Conservation (phyloP, 2,329 filamentous ascomycete species). For the Escovopsis weberi region DNA sequence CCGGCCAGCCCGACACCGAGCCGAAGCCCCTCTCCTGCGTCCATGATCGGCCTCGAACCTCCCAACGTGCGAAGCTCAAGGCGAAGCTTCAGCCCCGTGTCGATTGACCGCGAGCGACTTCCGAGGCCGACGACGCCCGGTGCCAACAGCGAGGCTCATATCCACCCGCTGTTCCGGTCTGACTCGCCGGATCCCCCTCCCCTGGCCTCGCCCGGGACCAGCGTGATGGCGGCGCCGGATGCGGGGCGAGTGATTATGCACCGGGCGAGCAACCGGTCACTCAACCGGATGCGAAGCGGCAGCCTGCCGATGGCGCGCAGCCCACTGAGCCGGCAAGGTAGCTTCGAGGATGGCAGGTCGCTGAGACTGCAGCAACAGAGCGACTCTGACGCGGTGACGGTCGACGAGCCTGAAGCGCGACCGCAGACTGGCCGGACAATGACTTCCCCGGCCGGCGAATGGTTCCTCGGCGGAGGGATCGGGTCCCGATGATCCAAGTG, state of each 20-base stretch:
- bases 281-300: conserved; percentile 40
- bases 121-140: conserved; percentile 9
- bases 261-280: conserved; percentile 33
- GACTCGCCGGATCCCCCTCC: conserved; percentile 56
- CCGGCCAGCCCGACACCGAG: conserved; percentile 51
- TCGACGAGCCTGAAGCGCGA: conserved; percentile 8
- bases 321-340: conserved; percentile 35
- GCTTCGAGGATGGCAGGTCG: conserved; percentile 30
- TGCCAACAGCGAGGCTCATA: conserved; percentile 46
- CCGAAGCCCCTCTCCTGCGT: conserved; percentile 49
- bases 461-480: conserved; percentile 30
- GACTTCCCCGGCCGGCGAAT: conserved; percentile 48
- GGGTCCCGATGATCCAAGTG: neutral
- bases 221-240: conserved; percentile 55
- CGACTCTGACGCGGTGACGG: conserved; percentile 8
- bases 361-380: conserved; percentile 10
- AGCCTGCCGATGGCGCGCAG: conserved; percentile 32
- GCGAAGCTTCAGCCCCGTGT: conserved; percentile 36
- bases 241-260: conserved; percentile 50
- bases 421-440: conserved; percentile 27
- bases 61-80: conserved; percentile 30
- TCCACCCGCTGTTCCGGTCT: conserved; percentile 64
- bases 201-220: conserved; percentile 51
- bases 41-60: conserved; percentile 40
- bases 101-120: conserved; percentile 16